A percentile compares a stretch with the other conserved stretches of the same genome.
Conservation (phyloP, 176 grass and related monocot species). For the Cenchrus americanus region DNA sequence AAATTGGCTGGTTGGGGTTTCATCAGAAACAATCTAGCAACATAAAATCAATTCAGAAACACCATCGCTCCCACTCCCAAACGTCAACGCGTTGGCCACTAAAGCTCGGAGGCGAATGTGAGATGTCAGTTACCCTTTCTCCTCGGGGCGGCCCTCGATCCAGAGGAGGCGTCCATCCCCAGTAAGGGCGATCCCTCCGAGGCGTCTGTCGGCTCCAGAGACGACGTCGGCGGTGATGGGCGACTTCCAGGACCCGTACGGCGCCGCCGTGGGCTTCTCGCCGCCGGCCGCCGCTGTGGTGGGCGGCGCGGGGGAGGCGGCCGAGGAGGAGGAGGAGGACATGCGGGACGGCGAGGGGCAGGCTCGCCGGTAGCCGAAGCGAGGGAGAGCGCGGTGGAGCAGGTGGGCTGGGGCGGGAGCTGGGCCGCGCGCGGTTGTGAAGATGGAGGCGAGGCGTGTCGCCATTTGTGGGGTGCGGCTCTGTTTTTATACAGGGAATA, state of each 20-base stretch:
- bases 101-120: slow-evolving; percentile 2
- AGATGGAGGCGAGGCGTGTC: slow-evolving; percentile 38
- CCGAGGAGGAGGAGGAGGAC: slow-evolving; percentile 23
- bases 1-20: not conserved
- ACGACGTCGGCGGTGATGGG: slow-evolving; percentile 60
- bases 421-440: not conserved
- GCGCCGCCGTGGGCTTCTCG: slow-evolving; percentile 44
- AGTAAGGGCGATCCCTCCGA: slow-evolving; percentile 46
- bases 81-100: not conserved
- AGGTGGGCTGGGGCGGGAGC: not conserved
- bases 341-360: not conserved
- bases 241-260: slow-evolving; percentile 59
- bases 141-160: slow-evolving; percentile 62
- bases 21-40: not conserved
- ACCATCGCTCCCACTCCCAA: not conserved
- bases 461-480: slow-evolving; percentile 20
- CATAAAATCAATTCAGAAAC: not conserved
- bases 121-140: slow-evolving; percentile 51
- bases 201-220: slow-evolving; percentile 49
- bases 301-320: not conserved
- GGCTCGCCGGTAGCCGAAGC: not conserved
- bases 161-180: slow-evolving; percentile 52
- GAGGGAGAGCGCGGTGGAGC: slow-evolving; percentile 1
- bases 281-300: not conserved
- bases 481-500: too few relatives aligned